Conservation (phyloP, 352 stramenopile genomes). For the Pilasporangium apinafurcum region DNA sequence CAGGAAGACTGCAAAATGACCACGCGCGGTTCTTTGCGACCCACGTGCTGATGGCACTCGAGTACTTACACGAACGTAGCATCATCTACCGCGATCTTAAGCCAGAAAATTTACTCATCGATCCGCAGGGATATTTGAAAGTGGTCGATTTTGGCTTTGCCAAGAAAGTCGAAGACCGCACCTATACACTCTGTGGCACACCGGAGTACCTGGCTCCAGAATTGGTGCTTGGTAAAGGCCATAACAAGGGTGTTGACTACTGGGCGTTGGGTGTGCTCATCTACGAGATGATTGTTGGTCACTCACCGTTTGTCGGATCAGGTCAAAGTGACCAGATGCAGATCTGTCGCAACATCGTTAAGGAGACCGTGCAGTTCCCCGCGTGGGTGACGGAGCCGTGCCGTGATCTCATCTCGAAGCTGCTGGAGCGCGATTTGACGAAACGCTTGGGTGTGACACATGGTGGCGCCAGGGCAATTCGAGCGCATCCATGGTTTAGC, state of each 20-base stretch:
- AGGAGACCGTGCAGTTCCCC: conserved; percentile 90
- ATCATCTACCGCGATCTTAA: conserved; percentile 94
- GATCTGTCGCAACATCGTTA: conserved; percentile 96
- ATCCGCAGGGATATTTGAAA: conserved; percentile 92
- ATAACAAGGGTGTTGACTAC: conserved; percentile 95
- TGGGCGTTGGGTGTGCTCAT: conserved; percentile 94
- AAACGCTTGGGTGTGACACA: conserved; percentile 88
- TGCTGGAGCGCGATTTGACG: conserved; percentile 82
- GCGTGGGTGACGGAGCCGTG: conserved; percentile 48
- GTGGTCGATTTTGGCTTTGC: conserved; percentile 94
- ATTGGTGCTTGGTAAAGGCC: conserved; percentile 87
- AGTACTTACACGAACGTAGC: conserved; percentile 84
- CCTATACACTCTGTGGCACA: conserved; percentile 96
- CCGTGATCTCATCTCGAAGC: conserved; percentile 85
- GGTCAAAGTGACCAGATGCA: conserved; percentile 89
- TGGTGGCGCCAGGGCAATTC: conserved; percentile 84
- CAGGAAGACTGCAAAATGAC: conserved; percentile 45
- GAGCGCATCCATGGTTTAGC: conserved; percentile 89
- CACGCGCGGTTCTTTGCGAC: conserved; percentile 60
- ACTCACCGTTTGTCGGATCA: conserved; percentile 86
- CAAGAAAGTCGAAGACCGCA: conserved; percentile 82
- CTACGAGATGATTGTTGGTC: conserved; percentile 93
- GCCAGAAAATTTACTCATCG: conserved; percentile 95
- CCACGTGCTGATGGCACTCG: conserved; percentile 73
- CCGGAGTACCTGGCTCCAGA: conserved; percentile 93